A percentile compares a stretch with the other conserved stretches of the same genome.
phyloP scores from a whole-genome alignment of 768 basidiomycete species.

The Phlebiopsis gigantea region DNA sequence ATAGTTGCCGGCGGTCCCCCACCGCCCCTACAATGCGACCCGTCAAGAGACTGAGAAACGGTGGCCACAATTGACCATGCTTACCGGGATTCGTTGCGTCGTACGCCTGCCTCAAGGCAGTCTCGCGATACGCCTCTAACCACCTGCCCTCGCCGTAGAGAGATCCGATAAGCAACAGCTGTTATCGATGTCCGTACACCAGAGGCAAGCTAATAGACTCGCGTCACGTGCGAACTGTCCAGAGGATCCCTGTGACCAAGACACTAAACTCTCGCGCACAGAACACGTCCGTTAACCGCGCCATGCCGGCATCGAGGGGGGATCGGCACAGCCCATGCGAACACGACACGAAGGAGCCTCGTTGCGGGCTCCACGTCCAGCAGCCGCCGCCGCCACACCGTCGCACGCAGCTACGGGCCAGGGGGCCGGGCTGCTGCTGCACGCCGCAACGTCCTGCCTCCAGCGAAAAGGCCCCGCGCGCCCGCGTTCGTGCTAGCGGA shows the following conservation, averaged over 20 bases:
- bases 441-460: no score
- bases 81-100: background rate
- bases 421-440: background rate
- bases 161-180: conserved; percentile 13
- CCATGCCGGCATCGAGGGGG: background rate
- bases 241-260: background rate
- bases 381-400: background rate
- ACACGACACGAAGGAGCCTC: background rate
- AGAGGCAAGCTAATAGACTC: conserved; percentile 7
- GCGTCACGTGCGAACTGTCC: conserved; percentile 6
- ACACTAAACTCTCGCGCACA: background rate
- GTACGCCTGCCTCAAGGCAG: conserved; percentile 7
- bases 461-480: no score
- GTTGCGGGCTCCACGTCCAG: background rate
- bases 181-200: conserved; percentile 8
- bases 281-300: background rate
- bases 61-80: background rate
- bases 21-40: background rate
- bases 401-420: background rate
- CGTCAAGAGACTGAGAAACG: conserved; percentile 2
- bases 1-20: background rate
- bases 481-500: no score
- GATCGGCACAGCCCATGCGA: background rate
- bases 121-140: background rate
- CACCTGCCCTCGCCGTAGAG: conserved; percentile 5